Conservation (phyloP, 2,329 filamentous ascomycete genomes). For the Trichoderma polysporum region DNA sequence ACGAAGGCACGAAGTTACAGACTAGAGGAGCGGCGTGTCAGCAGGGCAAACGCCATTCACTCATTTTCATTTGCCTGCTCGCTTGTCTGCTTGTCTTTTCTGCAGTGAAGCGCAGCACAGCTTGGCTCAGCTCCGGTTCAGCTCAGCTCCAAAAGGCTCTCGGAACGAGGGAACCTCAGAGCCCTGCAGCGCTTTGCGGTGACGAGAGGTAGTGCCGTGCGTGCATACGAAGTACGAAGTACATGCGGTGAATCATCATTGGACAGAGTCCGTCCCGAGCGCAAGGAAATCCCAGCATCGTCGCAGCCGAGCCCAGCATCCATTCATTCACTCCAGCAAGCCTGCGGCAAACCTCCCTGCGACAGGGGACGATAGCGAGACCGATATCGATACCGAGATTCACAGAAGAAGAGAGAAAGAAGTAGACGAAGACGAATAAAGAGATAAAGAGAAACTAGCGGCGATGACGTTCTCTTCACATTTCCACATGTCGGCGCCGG, state of each 20-base stretch:
- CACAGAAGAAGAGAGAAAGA: not conserved
- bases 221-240: not conserved
- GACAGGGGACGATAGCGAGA: not conserved
- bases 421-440: not conserved
- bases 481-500: constrained; percentile 40
- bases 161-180: not conserved
- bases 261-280: not conserved
- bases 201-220: not conserved
- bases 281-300: not conserved
- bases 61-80: not conserved
- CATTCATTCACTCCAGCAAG: constrained; percentile 8
- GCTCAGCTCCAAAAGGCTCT: not conserved
- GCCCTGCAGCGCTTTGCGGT: not conserved
- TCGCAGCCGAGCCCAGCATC: not conserved
- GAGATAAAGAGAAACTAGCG: not conserved
- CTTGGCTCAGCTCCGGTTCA: not conserved
- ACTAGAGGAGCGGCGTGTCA: constrained; percentile 5
- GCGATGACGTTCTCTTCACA: constrained; percentile 33
- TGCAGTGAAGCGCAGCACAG: not conserved
- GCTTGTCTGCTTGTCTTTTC: not conserved
- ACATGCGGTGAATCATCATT: not conserved
- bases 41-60: constrained; percentile 5
- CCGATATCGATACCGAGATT: not conserved
- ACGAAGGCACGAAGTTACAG: not conserved
- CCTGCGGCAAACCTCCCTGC: not conserved